A percentile compares a stretch with the other conserved stretches of the same genome.
Conservation (phyloP, 2,329 filamentous ascomycete species). For the Verticillium longisporum region DNA sequence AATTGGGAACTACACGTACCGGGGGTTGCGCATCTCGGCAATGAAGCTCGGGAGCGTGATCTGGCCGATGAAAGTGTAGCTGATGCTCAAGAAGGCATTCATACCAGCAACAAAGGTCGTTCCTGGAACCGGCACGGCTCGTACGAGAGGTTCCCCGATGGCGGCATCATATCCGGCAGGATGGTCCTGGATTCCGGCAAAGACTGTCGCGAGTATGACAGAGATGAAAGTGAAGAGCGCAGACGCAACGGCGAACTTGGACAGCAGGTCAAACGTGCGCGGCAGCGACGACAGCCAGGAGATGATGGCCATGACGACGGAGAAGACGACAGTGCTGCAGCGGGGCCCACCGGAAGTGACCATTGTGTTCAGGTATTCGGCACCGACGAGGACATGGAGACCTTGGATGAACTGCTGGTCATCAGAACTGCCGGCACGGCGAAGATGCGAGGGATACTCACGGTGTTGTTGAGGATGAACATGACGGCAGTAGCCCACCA, state of each 20-base stretch:
- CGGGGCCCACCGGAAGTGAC: constrained; percentile 56
- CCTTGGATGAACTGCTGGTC: constrained; percentile 38
- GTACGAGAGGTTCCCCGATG: constrained; percentile 58
- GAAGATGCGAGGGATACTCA: neutral
- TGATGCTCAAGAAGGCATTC: constrained; percentile 90
- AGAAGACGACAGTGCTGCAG: constrained; percentile 74
- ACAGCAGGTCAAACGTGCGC: constrained; percentile 74
- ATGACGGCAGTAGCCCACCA: constrained; percentile 69
- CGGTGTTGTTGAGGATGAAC: constrained; percentile 88
- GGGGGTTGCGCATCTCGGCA: constrained; percentile 75
- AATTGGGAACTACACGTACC: constrained; percentile 19
- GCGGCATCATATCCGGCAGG: constrained; percentile 56
- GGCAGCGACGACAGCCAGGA: constrained; percentile 77
- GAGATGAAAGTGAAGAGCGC: constrained; percentile 88
- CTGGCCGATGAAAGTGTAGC: constrained; percentile 93
- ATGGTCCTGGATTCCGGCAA: constrained; percentile 68
- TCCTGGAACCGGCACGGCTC: constrained; percentile 56
- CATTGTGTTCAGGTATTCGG: constrained; percentile 88
- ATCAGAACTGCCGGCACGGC: neutral
- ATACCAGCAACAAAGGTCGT: constrained; percentile 79
- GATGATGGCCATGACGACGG: constrained; percentile 65
- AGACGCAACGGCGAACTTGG: constrained; percentile 71
- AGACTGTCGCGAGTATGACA: constrained; percentile 76
- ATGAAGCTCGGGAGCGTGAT: constrained; percentile 94
- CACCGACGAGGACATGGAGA: constrained; percentile 75